Evolutionary conservation across 768 basidiomycete species (phyloP).

Genomic region (Leccinum boreale): DNA sequence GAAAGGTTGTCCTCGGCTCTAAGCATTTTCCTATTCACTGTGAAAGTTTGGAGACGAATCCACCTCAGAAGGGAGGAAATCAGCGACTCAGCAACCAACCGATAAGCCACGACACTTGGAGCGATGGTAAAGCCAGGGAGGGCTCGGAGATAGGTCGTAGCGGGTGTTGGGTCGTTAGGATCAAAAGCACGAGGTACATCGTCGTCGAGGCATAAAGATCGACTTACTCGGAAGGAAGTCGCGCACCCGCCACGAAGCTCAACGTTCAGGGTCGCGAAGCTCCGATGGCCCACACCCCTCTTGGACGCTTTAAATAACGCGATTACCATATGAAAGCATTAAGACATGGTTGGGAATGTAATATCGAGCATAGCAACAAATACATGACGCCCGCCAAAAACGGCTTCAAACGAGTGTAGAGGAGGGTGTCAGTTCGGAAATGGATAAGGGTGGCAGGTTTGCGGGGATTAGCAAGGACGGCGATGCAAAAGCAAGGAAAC

Average conservation of each 20-base stretch:
- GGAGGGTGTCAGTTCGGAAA: slow-evolving; percentile 25
- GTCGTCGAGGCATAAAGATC: slow-evolving; percentile 3
- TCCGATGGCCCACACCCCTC: slow-evolving; percentile 9
- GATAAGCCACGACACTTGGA: slow-evolving; percentile 10
- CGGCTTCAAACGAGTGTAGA: slow-evolving; percentile 28
- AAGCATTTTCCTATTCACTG: slow-evolving; percentile 1
- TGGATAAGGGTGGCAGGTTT: slow-evolving; percentile 13
- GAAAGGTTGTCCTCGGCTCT: slow-evolving; percentile 15
- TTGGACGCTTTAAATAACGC: slow-evolving; percentile 23
- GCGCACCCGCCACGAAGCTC: slow-evolving; percentile 2
- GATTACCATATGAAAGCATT: slow-evolving; percentile 37
- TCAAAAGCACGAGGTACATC: not conserved
- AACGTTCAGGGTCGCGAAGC: slow-evolving; percentile 6
- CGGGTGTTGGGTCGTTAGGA: slow-evolving; percentile 5
- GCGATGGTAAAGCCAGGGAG: slow-evolving; percentile 3
- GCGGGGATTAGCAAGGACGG: slow-evolving; percentile 22
- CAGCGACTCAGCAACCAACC: not conserved
- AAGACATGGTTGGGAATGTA: slow-evolving; percentile 32
- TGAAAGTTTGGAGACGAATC: slow-evolving; percentile 13
- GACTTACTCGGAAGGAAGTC: slow-evolving; percentile 10
- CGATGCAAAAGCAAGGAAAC: slow-evolving; percentile 22
- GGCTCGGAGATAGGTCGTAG: slow-evolving; percentile 6
- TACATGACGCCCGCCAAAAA: slow-evolving; percentile 31
- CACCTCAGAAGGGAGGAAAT: slow-evolving; percentile 8
- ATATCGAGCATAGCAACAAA: slow-evolving; percentile 33